Evolutionary conservation across 169 alveolate genomes (phyloP).

Genomic region (Cryptosporidium canis): DNA sequence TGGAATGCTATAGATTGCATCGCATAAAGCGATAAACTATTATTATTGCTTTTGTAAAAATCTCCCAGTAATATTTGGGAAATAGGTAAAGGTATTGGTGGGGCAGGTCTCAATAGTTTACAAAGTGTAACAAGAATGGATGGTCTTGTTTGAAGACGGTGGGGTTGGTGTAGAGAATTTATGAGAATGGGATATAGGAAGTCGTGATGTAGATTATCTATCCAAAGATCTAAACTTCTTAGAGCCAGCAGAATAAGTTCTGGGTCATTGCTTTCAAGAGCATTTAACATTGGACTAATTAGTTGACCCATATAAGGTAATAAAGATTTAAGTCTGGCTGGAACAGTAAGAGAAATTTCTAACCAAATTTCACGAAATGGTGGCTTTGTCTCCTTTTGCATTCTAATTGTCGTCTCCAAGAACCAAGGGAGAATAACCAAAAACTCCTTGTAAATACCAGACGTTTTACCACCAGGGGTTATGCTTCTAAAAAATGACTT

Average conservation of each 20-base stretch:
- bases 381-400: slow-evolving; percentile 44
- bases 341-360: slow-evolving; percentile 64
- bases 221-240: slow-evolving; percentile 78
- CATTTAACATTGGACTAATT: slow-evolving; percentile 60
- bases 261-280: slow-evolving; percentile 67
- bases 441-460: slow-evolving; percentile 68
- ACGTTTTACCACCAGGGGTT: slow-evolving; percentile 72
- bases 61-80: slow-evolving; percentile 44
- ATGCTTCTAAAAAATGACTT: slow-evolving; percentile 63
- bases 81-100: slow-evolving; percentile 61
- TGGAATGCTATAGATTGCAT: slow-evolving; percentile 69
- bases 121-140: slow-evolving; percentile 62
- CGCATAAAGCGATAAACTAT: slow-evolving; percentile 38
- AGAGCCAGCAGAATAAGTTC: slow-evolving; percentile 74
- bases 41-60: slow-evolving; percentile 40
- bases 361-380: slow-evolving; percentile 66
- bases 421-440: slow-evolving; percentile 65
- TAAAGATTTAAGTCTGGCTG: slow-evolving; percentile 65
- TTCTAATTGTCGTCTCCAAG: slow-evolving; percentile 54
- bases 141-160: slow-evolving; percentile 63
- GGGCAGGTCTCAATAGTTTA: slow-evolving; percentile 61
- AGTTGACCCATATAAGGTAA: slow-evolving; percentile 70
- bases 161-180: slow-evolving; percentile 51
- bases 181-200: slow-evolving; percentile 77
- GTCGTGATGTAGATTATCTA: slow-evolving; percentile 78